phyloP scores from a whole-genome alignment of 2,329 filamentous ascomycete genomes.

The Sphaceloma murrayae region DNA sequence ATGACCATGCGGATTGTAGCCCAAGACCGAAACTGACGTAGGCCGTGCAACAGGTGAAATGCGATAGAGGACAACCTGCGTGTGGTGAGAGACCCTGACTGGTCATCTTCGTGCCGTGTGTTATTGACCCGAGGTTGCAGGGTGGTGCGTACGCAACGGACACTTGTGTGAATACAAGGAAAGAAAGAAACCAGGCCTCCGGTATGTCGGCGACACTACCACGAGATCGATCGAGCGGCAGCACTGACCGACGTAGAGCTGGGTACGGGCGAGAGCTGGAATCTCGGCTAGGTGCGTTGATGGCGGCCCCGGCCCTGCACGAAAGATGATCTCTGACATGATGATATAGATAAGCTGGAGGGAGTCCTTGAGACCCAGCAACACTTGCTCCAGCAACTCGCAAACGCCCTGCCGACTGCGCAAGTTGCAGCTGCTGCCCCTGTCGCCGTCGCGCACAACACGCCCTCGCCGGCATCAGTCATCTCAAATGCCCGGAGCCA shows the following conservation, averaged over 20 bases:
- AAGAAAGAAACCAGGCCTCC: conserved; percentile 57
- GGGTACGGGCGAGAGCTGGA: conserved; percentile 53
- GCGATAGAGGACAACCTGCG: conserved; percentile 66
- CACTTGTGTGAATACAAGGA: conserved; percentile 60
- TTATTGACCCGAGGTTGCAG: conserved; percentile 1
- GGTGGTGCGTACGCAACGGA: conserved; percentile 51
- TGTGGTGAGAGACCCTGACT: conserved; percentile 39
- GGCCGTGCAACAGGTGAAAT: conserved; percentile 40
- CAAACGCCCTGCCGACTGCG: conserved; percentile 17
- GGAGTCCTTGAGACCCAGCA: conserved; percentile 37
- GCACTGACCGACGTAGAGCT: conserved; percentile 15
- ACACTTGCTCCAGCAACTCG: conserved; percentile 37
- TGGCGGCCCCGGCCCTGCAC: background rate
- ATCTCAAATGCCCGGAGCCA: conserved; percentile 11
- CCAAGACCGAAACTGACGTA: conserved; percentile 1
- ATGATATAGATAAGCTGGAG: conserved; percentile 39
- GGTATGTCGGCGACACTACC: conserved; percentile 20
- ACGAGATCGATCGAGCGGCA: background rate
- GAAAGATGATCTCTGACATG: conserved; percentile 10
- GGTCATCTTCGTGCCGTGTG: background rate
- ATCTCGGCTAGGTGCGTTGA: conserved; percentile 44
- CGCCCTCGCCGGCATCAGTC: conserved; percentile 6
- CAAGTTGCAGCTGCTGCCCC: conserved; percentile 19
- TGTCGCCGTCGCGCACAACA: background rate
- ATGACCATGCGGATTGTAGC: conserved; percentile 19